Percentiles rank a stretch among this genome's conserved stretches.
These are phyloP conservation scores for Onygenales sp. DNA, from an alignment of 2,329 filamentous ascomycete genomes.

Conservation along the genomic window DNA sequence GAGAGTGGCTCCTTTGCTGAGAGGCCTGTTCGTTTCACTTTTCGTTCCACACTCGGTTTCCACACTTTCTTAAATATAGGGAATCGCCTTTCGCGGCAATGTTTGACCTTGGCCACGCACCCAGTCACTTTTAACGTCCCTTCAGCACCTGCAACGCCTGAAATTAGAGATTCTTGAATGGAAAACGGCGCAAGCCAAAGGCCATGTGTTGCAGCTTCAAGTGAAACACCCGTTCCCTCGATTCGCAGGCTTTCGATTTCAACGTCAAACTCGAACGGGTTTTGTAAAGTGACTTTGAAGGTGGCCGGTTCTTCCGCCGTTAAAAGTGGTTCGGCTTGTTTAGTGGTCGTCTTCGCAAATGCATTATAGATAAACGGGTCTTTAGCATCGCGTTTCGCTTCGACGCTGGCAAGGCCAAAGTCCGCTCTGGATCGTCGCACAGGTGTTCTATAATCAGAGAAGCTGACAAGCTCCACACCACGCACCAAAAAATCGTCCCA, in stretches of 20 bases:
- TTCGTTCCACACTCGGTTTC: slow-evolving; percentile 58
- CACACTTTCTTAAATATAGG: slow-evolving; percentile 72
- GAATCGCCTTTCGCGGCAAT: slow-evolving; percentile 74
- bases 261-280: slow-evolving; percentile 86
- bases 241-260: slow-evolving; percentile 76
- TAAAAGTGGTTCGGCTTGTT: slow-evolving; percentile 55
- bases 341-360: slow-evolving; percentile 60
- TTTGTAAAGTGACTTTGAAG: slow-evolving; percentile 80
- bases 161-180: slow-evolving; percentile 66
- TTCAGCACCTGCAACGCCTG: slow-evolving; percentile 55
- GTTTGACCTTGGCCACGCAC: slow-evolving; percentile 67
- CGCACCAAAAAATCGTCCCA: slow-evolving; percentile 96
- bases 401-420: slow-evolving; percentile 34
- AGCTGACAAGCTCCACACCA: slow-evolving; percentile 59
- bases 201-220: slow-evolving; percentile 56
- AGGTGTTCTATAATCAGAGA: slow-evolving; percentile 51
- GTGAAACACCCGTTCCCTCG: slow-evolving; percentile 62
- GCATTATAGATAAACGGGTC: slow-evolving; percentile 96
- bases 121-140: slow-evolving; percentile 68
- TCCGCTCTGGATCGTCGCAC: slow-evolving; percentile 53
- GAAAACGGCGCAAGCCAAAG: slow-evolving; percentile 70
- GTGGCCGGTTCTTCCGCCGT: slow-evolving; percentile 69
- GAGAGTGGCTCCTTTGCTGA: slow-evolving; percentile 42
- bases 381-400: slow-evolving; percentile 31
- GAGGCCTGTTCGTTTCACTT: slow-evolving; percentile 68